Percentiles rank a stretch among this genome's conserved stretches.
Conservation (phyloP, 306 rosid genomes). For the Cicer chorassanicum region DNA sequence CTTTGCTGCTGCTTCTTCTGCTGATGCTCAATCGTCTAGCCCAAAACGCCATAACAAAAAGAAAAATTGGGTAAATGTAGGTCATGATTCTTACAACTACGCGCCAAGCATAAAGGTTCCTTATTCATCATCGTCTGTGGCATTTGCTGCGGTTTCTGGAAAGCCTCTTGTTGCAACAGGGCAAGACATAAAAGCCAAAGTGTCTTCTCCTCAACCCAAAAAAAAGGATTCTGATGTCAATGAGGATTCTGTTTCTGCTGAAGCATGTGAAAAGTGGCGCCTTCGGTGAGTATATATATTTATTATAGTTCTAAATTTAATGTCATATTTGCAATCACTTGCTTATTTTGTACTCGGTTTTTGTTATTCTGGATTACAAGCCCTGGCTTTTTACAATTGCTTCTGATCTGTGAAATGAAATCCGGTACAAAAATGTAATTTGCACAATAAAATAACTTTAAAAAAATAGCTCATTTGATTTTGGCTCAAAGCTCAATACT, state of each 20-base stretch:
- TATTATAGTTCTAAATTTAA: slow-evolving; percentile 42
- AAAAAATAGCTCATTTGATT: slow-evolving; percentile 37
- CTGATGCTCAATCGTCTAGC: slow-evolving; percentile 61
- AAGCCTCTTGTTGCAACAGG: slow-evolving; percentile 55
- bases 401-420: slow-evolving; percentile 39
- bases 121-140: slow-evolving; percentile 62
- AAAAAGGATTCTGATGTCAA: slow-evolving; percentile 47
- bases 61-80: slow-evolving; percentile 63
- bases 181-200: slow-evolving; percentile 54
- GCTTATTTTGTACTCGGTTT: slow-evolving; percentile 20
- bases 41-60: slow-evolving; percentile 68
- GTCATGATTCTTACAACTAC: slow-evolving; percentile 60
- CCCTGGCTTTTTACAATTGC: slow-evolving; percentile 19
- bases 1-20: slow-evolving; percentile 76
- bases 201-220: slow-evolving; percentile 52
- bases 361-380: slow-evolving; percentile 31
- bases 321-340: slow-evolving; percentile 22
- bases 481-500: slow-evolving; percentile 27
- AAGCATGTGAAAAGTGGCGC: slow-evolving; percentile 95
- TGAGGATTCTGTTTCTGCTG: slow-evolving; percentile 60
- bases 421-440: slow-evolving; percentile 26
- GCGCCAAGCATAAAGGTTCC: slow-evolving; percentile 62
- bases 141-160: slow-evolving; percentile 59
- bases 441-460: not conserved
- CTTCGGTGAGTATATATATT: slow-evolving; percentile 64